These are phyloP conservation scores for Morella rubra DNA, from an alignment of 306 rosid species.

Conservation along the genomic window DNA sequence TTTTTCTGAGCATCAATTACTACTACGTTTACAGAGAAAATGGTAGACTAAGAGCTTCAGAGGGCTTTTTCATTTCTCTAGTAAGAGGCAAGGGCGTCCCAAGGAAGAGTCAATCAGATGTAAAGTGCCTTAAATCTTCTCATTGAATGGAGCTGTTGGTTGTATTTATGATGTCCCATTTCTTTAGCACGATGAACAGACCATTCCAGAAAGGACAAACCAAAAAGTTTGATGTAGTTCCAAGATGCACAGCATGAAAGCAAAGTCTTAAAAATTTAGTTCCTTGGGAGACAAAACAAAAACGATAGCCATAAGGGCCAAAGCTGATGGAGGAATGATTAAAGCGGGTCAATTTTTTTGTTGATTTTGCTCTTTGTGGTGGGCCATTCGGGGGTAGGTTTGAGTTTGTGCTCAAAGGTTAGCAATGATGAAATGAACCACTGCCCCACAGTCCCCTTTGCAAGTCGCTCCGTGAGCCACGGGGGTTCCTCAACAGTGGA, in stretches of 20 bases:
- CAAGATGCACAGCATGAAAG: no score
- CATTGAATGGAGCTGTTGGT: conserved; percentile 16
- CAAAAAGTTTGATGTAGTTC: background rate
- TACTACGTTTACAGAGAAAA: conserved; percentile 5
- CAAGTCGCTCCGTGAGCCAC: background rate
- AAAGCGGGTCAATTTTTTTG: conserved; percentile 16
- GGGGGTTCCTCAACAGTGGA: background rate
- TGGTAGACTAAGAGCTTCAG: conserved; percentile 27
- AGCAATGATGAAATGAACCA: background rate
- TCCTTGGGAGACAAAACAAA: conserved; percentile 19
- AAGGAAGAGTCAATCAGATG: conserved; percentile 31
- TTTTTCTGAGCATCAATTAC: background rate
- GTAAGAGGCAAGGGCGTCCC: conserved; percentile 46
- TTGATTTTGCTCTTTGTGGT: conserved; percentile 18
- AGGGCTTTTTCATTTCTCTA: conserved; percentile 19
- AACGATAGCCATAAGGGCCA: background rate
- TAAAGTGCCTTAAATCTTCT: conserved; percentile 29
- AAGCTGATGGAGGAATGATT: conserved; percentile 25
- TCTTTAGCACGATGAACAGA: background rate
- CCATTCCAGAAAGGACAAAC: conserved; percentile 17
- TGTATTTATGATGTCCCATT: conserved; percentile 37
- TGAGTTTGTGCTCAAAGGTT: conserved; percentile 2
- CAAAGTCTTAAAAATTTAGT: no score
- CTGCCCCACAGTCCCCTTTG: background rate
- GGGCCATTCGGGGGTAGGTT: conserved; percentile 25